Percentiles rank a stretch among this genome's conserved stretches.
Evolutionary conservation across 2,329 filamentous ascomycete species (phyloP).

Genomic region (Xylaria arbuscula): DNA sequence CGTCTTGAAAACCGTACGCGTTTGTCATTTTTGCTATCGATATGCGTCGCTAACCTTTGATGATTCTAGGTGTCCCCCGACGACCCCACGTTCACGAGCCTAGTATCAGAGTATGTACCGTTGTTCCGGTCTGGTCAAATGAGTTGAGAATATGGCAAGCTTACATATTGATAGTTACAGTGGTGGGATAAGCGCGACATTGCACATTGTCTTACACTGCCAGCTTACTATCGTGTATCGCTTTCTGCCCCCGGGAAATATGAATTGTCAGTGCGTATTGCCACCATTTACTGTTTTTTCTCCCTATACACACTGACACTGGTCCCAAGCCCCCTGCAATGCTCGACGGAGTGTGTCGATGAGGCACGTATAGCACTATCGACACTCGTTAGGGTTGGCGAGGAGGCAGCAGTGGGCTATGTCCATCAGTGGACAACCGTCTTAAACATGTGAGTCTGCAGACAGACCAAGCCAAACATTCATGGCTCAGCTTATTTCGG

Average conservation of each 20-base stretch:
- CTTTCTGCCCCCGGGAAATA: conserved; percentile 26
- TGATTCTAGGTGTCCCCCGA: conserved; percentile 14
- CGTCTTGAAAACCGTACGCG: conserved; percentile 38
- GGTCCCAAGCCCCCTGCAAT: conserved; percentile 40
- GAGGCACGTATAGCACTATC: conserved; percentile 42
- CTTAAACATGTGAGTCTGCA: conserved; percentile 41
- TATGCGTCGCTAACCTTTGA: conserved; percentile 1
- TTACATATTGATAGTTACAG: conserved; percentile 20
- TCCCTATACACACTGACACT: conserved; percentile 21
- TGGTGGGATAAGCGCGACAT: conserved; percentile 16
- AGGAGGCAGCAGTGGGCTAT: conserved; percentile 26
- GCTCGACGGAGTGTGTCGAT: conserved; percentile 44
- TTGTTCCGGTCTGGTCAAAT: neutral
- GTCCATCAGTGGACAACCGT: conserved; percentile 34
- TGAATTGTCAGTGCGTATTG: conserved; percentile 28
- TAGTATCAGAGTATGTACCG: conserved; percentile 17
- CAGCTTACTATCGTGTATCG: conserved; percentile 36
- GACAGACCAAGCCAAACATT: too few species aligned
- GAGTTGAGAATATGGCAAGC: neutral
- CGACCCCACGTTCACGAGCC: conserved; percentile 26
- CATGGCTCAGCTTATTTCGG: too few species aligned
- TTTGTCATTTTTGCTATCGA: neutral
- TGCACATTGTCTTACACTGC: conserved; percentile 33
- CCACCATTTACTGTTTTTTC: conserved; percentile 8
- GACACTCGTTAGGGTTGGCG: conserved; percentile 37